Percentiles rank a stretch among this genome's conserved stretches.
phyloP scores from a whole-genome alignment of 805 yeast genomes.

The Hanseniaspora jakobsenii region DNA sequence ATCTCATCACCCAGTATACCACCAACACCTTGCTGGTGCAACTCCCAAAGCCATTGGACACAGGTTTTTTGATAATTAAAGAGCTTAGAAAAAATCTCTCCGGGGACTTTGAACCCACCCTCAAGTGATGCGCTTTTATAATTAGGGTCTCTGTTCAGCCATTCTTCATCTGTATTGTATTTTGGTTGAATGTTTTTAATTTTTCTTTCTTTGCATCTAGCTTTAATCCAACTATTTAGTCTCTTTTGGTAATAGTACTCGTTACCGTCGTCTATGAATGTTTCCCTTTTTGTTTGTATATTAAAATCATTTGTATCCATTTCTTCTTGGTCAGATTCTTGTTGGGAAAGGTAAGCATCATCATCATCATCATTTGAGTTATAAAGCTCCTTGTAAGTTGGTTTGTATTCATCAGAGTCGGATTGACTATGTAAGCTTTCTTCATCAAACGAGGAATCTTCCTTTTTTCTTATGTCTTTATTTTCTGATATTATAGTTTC shows the following conservation, averaged over 20 bases:
- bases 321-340: slow-evolving; percentile 18
- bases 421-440: slow-evolving; percentile 19
- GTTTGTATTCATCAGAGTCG: slow-evolving; percentile 23
- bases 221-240: slow-evolving; percentile 45
- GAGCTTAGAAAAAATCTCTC: slow-evolving; percentile 73
- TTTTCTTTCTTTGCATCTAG: slow-evolving; percentile 36
- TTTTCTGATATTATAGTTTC: slow-evolving; percentile 11
- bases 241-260: slow-evolving; percentile 51
- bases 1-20: slow-evolving; percentile 96
- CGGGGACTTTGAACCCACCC: slow-evolving; percentile 64
- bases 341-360: slow-evolving; percentile 21
- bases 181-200: slow-evolving; percentile 16
- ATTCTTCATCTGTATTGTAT: slow-evolving; percentile 36
- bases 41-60: slow-evolving; percentile 94
- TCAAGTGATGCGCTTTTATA: slow-evolving; percentile 64
- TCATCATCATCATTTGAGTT: slow-evolving; percentile 19
- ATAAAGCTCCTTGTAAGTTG: slow-evolving; percentile 20
- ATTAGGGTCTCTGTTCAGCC: slow-evolving; percentile 66
- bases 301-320: slow-evolving; percentile 17
- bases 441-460: slow-evolving; percentile 18
- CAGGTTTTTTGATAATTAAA: slow-evolving; percentile 94
- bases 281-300: slow-evolving; percentile 13
- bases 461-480: slow-evolving; percentile 18
- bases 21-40: slow-evolving; percentile 79
- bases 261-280: slow-evolving; percentile 67